A percentile compares a stretch with the other conserved stretches of the same genome.
These are phyloP conservation scores for Pistacia atlantica DNA, from an alignment of 345 rosid genomes.

Conservation along the genomic window DNA sequence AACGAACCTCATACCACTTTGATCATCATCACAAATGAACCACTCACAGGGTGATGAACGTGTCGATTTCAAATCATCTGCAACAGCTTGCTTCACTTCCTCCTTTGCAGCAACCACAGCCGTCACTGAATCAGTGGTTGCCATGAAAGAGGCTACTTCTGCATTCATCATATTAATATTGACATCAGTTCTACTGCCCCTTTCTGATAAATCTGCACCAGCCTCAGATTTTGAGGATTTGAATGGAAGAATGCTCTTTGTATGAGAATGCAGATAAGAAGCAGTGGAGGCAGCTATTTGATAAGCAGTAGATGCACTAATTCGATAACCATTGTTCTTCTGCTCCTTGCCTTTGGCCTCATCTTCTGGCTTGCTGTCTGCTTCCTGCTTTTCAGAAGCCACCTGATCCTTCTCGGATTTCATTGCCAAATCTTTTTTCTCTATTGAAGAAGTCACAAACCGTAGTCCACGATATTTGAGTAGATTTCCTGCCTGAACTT, in stretches of 20 bases:
- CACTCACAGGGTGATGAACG: conserved; percentile 88
- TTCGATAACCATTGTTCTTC: conserved; percentile 35
- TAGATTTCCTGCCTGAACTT: conserved; percentile 63
- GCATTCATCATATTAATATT: conserved; percentile 36
- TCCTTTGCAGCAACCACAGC: conserved; percentile 96
- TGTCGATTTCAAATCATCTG: conserved; percentile 79
- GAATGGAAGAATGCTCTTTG: conserved; percentile 65
- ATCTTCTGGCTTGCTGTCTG: conserved; percentile 27
- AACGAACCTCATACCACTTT: conserved; percentile 71
- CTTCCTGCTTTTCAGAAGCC: conserved; percentile 44
- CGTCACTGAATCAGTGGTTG: conserved; percentile 94
- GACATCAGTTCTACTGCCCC: conserved; percentile 25
- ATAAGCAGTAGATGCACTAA: conserved; percentile 73
- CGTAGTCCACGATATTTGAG: conserved; percentile 58
- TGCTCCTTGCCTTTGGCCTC: conserved; percentile 34
- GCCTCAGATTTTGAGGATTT: conserved; percentile 35
- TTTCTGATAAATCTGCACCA: conserved; percentile 23
- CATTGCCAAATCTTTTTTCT: conserved; percentile 53
- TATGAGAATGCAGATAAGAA: conserved; percentile 76
- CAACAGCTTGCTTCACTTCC: conserved; percentile 96
- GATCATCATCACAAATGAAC: conserved; percentile 91
- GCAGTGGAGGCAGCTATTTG: conserved; percentile 86
- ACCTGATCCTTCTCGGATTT: conserved; percentile 41
- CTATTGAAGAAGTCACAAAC: conserved; percentile 76
- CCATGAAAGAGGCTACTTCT: conserved; percentile 68